Base-by-base conservation (phyloP, 2,329 filamentous ascomycete genomes). In the Arthrobotrys entomopaga region DNA sequence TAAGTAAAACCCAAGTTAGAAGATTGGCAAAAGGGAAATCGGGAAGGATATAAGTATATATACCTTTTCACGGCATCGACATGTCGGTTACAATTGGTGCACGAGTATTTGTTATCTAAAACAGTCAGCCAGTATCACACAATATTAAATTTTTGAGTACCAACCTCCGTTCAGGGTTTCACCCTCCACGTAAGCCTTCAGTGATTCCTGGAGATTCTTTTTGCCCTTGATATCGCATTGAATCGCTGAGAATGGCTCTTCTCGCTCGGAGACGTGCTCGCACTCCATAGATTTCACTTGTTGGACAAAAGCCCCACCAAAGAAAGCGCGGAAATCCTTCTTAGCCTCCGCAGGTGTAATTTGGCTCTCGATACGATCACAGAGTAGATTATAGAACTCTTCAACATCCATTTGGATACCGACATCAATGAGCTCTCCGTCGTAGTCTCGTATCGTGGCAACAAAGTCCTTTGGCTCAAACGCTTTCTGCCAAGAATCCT, bases 141-240 rank as follows among this genome's bases (percentile, higher is more conserved):
- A 38, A 20, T 1, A 6, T 26, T n/a, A 24, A 22, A 4, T 43
- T 42, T 42, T 7, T 13, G 4, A 42, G 38, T 61, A 76, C 78
- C 19, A 19, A 87, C 89, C 89, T 77, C 96, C 95, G 84, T 97
- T 92, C 90, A 99, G 93, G 40, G 95, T 89, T 82, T 99, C 95
- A 2, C 95, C 95, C 80, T 96, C 91, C 11, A 98, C 93, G 80
- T 97, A 98, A n/a, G 94, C 92, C 78, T 93, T 89, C 13, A 99
- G 84, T 79, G 95, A 98, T 77, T 97, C 93, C 78, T 92, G 85
- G 1, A 99, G 86, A 34, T 85, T 90, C 20, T 84, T 85, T 82
- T 97, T 98, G 59, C 94, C 94, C 81, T 97, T 96, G 79, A 99
- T 96, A 78, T 97, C 93, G 80, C 95, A 96, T 78, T 97, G 93